Conservation (phyloP, 1,139 yeast genomes). For the Taphrina pruni region DNA sequence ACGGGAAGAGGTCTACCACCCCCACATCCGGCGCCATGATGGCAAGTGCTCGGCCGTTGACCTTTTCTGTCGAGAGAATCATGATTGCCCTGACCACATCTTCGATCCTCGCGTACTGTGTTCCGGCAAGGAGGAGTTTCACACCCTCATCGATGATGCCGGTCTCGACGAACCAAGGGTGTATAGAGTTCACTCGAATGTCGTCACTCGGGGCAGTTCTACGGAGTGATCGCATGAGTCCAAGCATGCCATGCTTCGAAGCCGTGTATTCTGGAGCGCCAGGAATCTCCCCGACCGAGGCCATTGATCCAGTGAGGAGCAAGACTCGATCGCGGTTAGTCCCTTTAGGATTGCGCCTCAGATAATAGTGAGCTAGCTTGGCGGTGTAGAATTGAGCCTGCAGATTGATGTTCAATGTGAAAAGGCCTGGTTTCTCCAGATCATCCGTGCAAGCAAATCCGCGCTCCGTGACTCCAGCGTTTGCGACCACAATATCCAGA, state of each 20-base stretch:
- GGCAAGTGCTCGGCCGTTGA: conserved; percentile 33
- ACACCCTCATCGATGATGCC: conserved; percentile 39
- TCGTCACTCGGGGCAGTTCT: conserved; percentile 35
- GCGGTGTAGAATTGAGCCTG: conserved; percentile 35
- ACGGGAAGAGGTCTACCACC: conserved; percentile 24
- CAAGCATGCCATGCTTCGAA: conserved; percentile 40
- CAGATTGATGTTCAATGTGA: conserved; percentile 35
- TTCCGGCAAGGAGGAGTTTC: conserved; percentile 34
- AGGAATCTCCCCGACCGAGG: conserved; percentile 37
- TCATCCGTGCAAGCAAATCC: conserved; percentile 38
- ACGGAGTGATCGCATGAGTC: conserved; percentile 36
- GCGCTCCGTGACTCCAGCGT: conserved; percentile 39
- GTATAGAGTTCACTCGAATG: conserved; percentile 36
- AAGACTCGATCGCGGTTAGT: conserved; percentile 22
- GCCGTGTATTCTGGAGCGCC: conserved; percentile 41
- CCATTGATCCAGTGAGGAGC: conserved; percentile 36
- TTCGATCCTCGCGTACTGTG: conserved; percentile 26
- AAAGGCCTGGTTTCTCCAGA: conserved; percentile 27
- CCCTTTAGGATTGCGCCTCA: conserved; percentile 32
- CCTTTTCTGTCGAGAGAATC: conserved; percentile 14
- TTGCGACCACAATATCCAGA: conserved; percentile 38
- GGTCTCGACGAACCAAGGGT: conserved; percentile 41
- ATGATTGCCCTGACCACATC: conserved; percentile 36
- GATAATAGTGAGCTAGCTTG: conserved; percentile 34
- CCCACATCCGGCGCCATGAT: conserved; percentile 33